Base-by-base conservation (phyloP, 2,329 filamentous ascomycete species). In the Claviceps cyperi region DNA sequence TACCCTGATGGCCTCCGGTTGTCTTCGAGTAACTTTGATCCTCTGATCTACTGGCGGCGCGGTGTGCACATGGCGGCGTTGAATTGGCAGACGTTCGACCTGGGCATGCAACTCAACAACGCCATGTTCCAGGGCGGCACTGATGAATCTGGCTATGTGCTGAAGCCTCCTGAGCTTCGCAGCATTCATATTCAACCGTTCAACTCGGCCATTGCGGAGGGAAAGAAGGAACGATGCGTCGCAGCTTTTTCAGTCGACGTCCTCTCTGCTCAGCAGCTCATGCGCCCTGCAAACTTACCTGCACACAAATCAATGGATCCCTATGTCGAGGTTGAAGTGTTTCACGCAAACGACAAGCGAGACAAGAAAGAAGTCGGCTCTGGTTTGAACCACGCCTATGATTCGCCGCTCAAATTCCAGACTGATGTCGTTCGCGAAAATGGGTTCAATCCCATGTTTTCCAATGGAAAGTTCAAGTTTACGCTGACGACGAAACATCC, bases 51-150 rank as follows among this genome's bases (percentile, higher is more conserved):
- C 63, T 98, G 92, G 92, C 83, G 91, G 48, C 83, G 88, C 43
- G 92, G 92, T 35, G 92, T 96, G 17, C 92, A 98, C 67, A 97
- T 98, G 91, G 89, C 86, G 14, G 92, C 92, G 0, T 74, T 97
- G 54, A 98, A 98, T 68, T 97, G 92, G 91, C 92, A 98, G 68
- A 97, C 90, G 0, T 96, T 94, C 61, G 92, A 97, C 62, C 75
- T 94, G 17, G 88, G 90, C 44, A 92, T 96, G 78, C 91, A 97
- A 63, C 77, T 97, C 65, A 97, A 97, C 64, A 86, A 92, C 57
- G 92, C 92, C 60, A 97, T 98, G 92, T 98, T 96, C 63, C 85
- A 89, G 45, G 86, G 87, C 51, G 87, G 88, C 43, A 83, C 78
- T 13, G 92, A 96, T 67, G 80, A 81, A 50, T 86, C 86, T 2